phyloP scores from a whole-genome alignment of 345 rosid genomes.

The Populus euphratica region DNA sequence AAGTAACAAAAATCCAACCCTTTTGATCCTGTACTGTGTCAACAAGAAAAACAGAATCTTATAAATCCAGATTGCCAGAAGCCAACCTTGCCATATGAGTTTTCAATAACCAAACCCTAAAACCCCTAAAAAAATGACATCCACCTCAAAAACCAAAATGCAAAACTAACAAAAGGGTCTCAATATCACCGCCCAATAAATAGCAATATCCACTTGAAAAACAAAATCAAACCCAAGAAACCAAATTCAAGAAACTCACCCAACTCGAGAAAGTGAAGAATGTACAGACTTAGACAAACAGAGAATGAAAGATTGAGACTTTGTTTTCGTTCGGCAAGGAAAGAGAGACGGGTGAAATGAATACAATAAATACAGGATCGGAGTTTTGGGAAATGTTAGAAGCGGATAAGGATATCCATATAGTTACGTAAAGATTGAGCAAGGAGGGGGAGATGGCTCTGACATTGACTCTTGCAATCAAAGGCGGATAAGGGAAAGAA shows the following conservation, averaged over 20 bases:
- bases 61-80: background rate
- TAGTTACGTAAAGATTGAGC: background rate
- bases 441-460: background rate
- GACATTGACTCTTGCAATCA: background rate
- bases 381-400: background rate
- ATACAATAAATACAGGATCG: background rate
- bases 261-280: background rate
- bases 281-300: background rate
- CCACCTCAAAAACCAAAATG: background rate
- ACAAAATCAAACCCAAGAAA: background rate
- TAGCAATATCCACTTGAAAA: background rate
- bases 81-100: background rate
- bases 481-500: background rate
- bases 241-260: background rate
- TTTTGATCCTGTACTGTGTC: background rate
- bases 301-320: background rate
- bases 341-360: background rate
- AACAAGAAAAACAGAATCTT: background rate
- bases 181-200: background rate
- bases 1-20: conserved; percentile 11
- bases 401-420: conserved; percentile 7
- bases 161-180: background rate
- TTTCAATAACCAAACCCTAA: background rate
- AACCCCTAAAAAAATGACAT: background rate
- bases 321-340: background rate